Percentiles rank a stretch among this genome's conserved stretches.
phyloP scores from a whole-genome alignment of 2,329 filamentous ascomycete species.

The Colletotrichum sp. region DNA sequence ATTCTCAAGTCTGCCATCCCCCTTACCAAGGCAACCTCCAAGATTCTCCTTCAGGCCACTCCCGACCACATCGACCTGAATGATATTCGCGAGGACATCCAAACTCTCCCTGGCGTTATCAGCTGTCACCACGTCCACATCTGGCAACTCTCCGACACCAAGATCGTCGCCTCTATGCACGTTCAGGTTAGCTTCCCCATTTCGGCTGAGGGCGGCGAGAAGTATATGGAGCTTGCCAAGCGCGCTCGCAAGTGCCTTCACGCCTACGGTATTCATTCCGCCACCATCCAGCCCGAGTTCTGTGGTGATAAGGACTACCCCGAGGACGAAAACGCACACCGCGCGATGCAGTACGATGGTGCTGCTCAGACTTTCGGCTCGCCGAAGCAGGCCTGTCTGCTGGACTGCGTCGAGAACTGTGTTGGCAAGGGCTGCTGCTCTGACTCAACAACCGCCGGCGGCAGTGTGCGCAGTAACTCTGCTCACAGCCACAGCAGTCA shows the following conservation, averaged over 20 bases:
- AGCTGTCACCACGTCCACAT: slow-evolving; percentile 97
- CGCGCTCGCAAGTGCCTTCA: slow-evolving; percentile 88
- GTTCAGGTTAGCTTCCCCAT: slow-evolving; percentile 92
- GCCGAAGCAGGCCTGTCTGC: slow-evolving; percentile 44
- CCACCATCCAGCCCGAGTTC: slow-evolving; percentile 96
- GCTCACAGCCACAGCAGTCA: slow-evolving; percentile 30
- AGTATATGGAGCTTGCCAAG: slow-evolving; percentile 90
- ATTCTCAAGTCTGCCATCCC: slow-evolving; percentile 78
- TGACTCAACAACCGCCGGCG: slow-evolving; percentile 32
- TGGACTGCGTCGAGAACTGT: slow-evolving; percentile 58
- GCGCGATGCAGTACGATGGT: slow-evolving; percentile 39
- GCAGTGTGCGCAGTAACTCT: slow-evolving; percentile 36
- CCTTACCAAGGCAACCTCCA: slow-evolving; percentile 78
- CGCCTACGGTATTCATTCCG: slow-evolving; percentile 94
- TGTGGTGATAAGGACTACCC: slow-evolving; percentile 57
- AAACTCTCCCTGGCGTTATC: slow-evolving; percentile 81
- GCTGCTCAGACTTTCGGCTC: slow-evolving; percentile 26
- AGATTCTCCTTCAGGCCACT: slow-evolving; percentile 93
- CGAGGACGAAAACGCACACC: slow-evolving; percentile 39
- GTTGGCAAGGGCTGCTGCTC: slow-evolving; percentile 51
- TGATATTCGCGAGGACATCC: slow-evolving; percentile 92
- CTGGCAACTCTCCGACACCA: slow-evolving; percentile 96
- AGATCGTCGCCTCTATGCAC: slow-evolving; percentile 91
- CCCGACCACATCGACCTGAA: slow-evolving; percentile 87
- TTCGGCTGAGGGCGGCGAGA: slow-evolving; percentile 75